Conservation (phyloP, 2,329 filamentous ascomycete genomes). For the Fusarium sp. region DNA sequence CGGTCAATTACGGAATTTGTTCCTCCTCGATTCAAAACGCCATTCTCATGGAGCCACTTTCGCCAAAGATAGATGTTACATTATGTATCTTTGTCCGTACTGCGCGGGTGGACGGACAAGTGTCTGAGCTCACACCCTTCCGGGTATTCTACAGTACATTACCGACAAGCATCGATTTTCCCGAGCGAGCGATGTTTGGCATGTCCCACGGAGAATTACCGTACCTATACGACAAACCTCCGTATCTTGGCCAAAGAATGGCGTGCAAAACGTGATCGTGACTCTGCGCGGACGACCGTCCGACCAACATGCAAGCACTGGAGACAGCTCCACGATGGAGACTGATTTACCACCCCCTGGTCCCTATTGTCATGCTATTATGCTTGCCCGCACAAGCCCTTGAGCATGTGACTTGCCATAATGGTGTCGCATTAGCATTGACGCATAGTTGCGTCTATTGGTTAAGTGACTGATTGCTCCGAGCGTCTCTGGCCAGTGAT, state of each 20-base stretch:
- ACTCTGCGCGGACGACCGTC: slow-evolving; percentile 24
- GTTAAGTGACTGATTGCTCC: slow-evolving; percentile 1
- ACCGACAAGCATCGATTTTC: neutral
- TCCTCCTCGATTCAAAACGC: slow-evolving; percentile 13
- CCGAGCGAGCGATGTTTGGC: neutral
- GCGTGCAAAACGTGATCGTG: slow-evolving; percentile 35
- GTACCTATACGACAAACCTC: neutral
- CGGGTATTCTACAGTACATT: slow-evolving; percentile 14
- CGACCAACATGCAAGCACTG: slow-evolving; percentile 36
- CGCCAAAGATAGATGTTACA: neutral
- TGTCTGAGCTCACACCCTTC: slow-evolving; percentile 24
- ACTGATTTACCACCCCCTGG: slow-evolving; percentile 20
- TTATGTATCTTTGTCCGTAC: neutral
- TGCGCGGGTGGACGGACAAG: neutral
- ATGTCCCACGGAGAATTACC: neutral
- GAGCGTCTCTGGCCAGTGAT: neutral
- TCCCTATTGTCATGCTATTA: slow-evolving; percentile 19
- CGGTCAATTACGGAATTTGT: slow-evolving; percentile 22
- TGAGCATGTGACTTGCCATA: slow-evolving; percentile 44
- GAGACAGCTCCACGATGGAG: slow-evolving; percentile 45
- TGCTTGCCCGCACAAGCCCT: slow-evolving; percentile 46
- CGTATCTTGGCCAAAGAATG: neutral
- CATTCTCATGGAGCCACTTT: slow-evolving; percentile 24
- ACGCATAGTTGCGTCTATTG: slow-evolving; percentile 31
- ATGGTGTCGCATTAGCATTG: slow-evolving; percentile 23